Conservation (phyloP, 2,329 filamentous ascomycete species). For the Botrytis fragariae region DNA sequence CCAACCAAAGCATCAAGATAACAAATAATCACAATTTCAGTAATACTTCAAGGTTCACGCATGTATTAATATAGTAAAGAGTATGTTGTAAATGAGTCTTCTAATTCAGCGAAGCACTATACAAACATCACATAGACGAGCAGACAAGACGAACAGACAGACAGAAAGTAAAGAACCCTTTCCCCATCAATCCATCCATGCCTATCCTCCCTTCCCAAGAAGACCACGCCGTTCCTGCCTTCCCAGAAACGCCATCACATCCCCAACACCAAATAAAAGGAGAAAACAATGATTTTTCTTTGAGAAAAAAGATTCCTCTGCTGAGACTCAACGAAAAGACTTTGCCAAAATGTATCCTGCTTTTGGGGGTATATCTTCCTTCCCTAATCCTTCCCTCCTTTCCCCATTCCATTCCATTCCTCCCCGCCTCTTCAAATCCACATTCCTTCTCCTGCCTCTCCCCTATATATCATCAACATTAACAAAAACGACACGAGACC, state of each 20-base stretch:
- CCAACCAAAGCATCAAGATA: not conserved
- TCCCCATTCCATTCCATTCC: not conserved
- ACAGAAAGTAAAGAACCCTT: not conserved
- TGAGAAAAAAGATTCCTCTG: not conserved
- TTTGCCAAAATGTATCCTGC: constrained; percentile 1
- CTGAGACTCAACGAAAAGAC: not conserved
- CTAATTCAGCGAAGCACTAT: constrained; percentile 3
- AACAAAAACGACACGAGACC: constrained; percentile 14
- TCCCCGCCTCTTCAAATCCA: not conserved
- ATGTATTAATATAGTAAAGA: not conserved
- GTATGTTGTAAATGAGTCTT: not conserved
- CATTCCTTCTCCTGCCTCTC: constrained; percentile 6
- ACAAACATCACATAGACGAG: not conserved
- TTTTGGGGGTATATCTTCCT: not conserved
- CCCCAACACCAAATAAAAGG: not conserved
- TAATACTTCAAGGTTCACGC: not conserved
- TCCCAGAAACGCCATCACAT: not conserved
- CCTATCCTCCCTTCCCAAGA: not conserved
- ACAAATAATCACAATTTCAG: not conserved
- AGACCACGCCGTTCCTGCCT: not conserved
- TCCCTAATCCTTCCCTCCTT: not conserved
- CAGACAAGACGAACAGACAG: not conserved
- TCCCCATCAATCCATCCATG: not conserved
- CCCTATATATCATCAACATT: constrained; percentile 28
- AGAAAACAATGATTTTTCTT: not conserved